phyloP scores from a whole-genome alignment of 495 filamentous ascomycete genomes.

The Amniculicola lignicola region DNA sequence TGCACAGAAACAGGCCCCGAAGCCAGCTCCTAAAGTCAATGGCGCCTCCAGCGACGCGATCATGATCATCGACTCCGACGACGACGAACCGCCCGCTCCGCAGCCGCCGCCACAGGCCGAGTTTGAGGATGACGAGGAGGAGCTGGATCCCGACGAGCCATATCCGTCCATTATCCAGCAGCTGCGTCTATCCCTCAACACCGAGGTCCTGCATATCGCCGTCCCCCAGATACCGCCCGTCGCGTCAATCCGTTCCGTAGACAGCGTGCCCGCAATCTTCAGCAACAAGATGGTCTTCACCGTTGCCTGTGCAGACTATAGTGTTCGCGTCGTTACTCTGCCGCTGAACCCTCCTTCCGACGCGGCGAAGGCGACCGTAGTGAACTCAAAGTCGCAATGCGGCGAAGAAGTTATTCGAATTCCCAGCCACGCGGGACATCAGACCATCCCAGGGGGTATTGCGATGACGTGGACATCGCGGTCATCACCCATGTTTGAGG shows the following conservation, averaged over 20 bases:
- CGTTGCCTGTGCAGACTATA: constrained; percentile 66
- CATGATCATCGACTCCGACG: constrained; percentile 79
- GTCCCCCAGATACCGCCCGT: constrained; percentile 36
- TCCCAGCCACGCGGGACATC: constrained; percentile 28
- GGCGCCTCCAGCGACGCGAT: constrained; percentile 54
- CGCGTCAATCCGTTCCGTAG: constrained; percentile 28
- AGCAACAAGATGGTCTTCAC: constrained; percentile 65
- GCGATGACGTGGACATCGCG: constrained; percentile 63
- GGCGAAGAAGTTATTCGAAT: constrained; percentile 30
- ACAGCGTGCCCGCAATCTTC: constrained; percentile 59
- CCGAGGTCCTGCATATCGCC: constrained; percentile 42
- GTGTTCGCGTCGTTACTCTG: constrained; percentile 65
- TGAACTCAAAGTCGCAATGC: constrained; percentile 9
- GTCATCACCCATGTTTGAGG: constrained; percentile 35
- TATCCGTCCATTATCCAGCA: constrained; percentile 44
- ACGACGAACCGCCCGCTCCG: constrained; percentile 57
- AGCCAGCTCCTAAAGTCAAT: constrained; percentile 39
- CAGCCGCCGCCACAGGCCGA: constrained; percentile 32
- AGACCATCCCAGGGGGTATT: constrained; percentile 53
- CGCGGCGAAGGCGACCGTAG: constrained; percentile 38
- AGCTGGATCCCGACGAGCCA: constrained; percentile 54
- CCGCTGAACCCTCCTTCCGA: constrained; percentile 72
- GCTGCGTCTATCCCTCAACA: constrained; percentile 38
- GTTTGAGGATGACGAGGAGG: constrained; percentile 59
- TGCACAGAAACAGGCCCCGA: constrained; percentile 35